phyloP scores from a whole-genome alignment of 1,284 basidiomycete species.

The Takashimella tepidaria region DNA sequence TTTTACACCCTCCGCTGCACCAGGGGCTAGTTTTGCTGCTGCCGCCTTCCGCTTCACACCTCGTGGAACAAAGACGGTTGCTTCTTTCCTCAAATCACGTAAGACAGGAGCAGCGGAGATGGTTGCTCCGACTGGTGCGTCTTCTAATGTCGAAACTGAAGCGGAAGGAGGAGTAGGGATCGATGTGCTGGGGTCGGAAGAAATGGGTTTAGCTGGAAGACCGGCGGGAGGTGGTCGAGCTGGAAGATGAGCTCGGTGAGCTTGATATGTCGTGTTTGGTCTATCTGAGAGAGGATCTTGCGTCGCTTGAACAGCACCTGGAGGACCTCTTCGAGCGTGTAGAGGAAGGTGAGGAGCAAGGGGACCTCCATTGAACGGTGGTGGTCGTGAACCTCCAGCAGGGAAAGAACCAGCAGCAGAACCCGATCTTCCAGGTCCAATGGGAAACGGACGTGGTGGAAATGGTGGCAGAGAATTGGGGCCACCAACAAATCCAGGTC shows the following conservation, averaged over 20 bases:
- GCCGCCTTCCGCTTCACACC: conserved; percentile 42
- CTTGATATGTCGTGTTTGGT: conserved; percentile 39
- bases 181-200: background rate
- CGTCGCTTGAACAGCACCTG: background rate
- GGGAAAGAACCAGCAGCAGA: no score
- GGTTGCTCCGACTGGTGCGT: conserved; percentile 52
- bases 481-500: background rate
- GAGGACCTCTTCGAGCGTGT: no score
- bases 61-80: conserved; percentile 75
- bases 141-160: conserved; percentile 26
- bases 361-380: no score
- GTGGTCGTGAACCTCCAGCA: background rate
- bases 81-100: conserved; percentile 85
- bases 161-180: conserved; percentile 23
- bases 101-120: conserved; percentile 77
- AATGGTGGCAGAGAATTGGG: background rate
- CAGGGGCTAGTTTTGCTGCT: background rate
- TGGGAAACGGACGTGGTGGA: background rate
- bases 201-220: background rate
- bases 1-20: conserved; percentile 8
- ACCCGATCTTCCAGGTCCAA: no score
- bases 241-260: conserved; percentile 4
- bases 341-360: no score
- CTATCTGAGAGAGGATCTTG: conserved; percentile 45
- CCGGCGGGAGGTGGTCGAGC: no score